Evolutionary conservation across 2,329 filamentous ascomycete species (phyloP).

Genomic region (Cordyceps militaris): DNA sequence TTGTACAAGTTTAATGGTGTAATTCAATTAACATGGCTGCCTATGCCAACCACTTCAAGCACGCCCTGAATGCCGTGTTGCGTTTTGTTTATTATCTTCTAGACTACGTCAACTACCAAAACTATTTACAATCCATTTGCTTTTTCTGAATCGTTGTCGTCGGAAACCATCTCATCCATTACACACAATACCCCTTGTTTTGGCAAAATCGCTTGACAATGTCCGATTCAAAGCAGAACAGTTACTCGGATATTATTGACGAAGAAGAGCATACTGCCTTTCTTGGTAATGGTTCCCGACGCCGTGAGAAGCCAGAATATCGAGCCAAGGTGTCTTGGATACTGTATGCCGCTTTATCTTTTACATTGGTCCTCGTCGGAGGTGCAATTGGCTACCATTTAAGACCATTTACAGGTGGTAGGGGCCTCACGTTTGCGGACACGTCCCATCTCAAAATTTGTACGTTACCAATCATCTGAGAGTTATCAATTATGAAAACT

Average conservation of each 20-base stretch:
- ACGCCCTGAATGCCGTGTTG: neutral
- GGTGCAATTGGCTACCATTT: neutral
- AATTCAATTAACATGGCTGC: neutral
- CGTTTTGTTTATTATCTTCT: neutral
- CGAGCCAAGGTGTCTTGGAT: neutral
- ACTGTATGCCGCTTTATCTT: neutral
- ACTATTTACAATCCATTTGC: neutral
- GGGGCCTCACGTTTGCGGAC: neutral
- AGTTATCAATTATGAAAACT: neutral
- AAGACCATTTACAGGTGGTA: neutral
- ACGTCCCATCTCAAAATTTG: neutral
- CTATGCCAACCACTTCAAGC: neutral
- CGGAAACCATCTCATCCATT: neutral
- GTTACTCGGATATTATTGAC: neutral
- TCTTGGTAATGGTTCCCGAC: neutral
- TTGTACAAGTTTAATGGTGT: neutral
- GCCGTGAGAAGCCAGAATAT: neutral
- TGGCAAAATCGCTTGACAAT: neutral
- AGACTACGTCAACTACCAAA: neutral
- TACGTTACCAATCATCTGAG: neutral
- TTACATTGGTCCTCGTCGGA: neutral
- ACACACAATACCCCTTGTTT: neutral
- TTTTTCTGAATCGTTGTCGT: neutral
- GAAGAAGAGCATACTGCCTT: neutral
- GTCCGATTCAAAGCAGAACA: neutral